phyloP scores from a whole-genome alignment of 495 filamentous ascomycete genomes.

The Parmelia sp. region DNA sequence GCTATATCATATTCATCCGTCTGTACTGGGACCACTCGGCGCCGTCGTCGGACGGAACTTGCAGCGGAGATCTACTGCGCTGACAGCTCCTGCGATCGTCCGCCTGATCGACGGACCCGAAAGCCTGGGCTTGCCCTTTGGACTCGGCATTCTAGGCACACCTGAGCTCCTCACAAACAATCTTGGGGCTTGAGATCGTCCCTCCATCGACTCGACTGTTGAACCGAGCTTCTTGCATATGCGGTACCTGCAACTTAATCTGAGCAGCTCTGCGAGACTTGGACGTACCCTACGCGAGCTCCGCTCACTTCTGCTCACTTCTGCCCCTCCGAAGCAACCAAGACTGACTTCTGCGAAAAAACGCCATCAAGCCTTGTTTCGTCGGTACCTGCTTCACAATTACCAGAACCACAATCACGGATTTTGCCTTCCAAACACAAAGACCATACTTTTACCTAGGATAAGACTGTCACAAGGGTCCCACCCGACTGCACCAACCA shows the following conservation, averaged over 20 bases:
- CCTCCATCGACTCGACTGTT: not conserved
- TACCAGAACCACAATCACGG: slow-evolving; percentile 1
- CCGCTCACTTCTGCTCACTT: not conserved
- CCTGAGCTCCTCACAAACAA: slow-evolving; percentile 7
- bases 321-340: not conserved
- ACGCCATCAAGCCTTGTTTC: not conserved
- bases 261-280: not conserved
- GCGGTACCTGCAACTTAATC: slow-evolving; percentile 8
- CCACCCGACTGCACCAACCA: too few species aligned
- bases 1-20: too few species aligned
- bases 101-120: slow-evolving; percentile 25
- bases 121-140: slow-evolving; percentile 19
- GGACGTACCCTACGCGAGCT: not conserved
- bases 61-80: slow-evolving; percentile 8
- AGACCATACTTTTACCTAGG: not conserved
- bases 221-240: slow-evolving; percentile 1
- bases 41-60: not conserved
- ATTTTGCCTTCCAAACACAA: not conserved
- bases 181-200: not conserved
- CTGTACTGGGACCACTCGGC: too few species aligned
- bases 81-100: slow-evolving; percentile 18
- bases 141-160: slow-evolving; percentile 18
- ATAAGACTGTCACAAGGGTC: not conserved
- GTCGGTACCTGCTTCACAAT: not conserved
- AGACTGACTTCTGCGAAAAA: not conserved